Conservation (phyloP, 805 yeast species). For the Trichomonascus vanleenenianus region DNA sequence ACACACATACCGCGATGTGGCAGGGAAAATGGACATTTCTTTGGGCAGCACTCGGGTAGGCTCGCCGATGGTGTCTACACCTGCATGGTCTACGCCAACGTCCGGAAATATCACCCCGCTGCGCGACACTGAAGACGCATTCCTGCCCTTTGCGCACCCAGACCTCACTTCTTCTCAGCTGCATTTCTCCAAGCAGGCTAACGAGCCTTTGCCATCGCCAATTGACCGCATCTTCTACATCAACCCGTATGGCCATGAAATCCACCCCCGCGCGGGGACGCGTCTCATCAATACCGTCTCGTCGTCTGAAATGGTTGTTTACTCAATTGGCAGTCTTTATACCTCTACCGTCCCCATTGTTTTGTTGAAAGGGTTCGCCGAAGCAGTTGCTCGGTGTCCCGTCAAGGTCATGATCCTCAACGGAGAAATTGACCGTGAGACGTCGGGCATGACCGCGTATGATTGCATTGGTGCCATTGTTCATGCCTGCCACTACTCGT, state of each 20-base stretch:
- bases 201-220: constrained; percentile 63
- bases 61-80: background rate
- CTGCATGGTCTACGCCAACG: background rate
- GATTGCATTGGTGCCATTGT: constrained; percentile 52
- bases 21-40: constrained; percentile 30
- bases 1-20: constrained; percentile 21
- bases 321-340: constrained; percentile 82
- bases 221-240: constrained; percentile 68
- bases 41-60: constrained; percentile 1
- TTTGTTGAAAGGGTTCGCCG: constrained; percentile 64
- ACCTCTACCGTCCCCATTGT: constrained; percentile 80
- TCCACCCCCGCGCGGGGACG: constrained; percentile 63
- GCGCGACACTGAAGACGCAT: constrained; percentile 45
- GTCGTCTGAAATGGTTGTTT: constrained; percentile 45
- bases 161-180: constrained; percentile 67
- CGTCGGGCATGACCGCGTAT: constrained; percentile 53
- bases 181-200: constrained; percentile 44
- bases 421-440: constrained; percentile 74
- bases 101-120: background rate
- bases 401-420: constrained; percentile 58
- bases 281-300: constrained; percentile 47
- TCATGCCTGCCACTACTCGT: constrained; percentile 39
- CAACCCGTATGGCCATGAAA: constrained; percentile 82
- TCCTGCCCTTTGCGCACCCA: constrained; percentile 70
- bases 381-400: constrained; percentile 38